Conservation (phyloP, 164 flowering plant genomes). For the Cinnamomum chago region DNA sequence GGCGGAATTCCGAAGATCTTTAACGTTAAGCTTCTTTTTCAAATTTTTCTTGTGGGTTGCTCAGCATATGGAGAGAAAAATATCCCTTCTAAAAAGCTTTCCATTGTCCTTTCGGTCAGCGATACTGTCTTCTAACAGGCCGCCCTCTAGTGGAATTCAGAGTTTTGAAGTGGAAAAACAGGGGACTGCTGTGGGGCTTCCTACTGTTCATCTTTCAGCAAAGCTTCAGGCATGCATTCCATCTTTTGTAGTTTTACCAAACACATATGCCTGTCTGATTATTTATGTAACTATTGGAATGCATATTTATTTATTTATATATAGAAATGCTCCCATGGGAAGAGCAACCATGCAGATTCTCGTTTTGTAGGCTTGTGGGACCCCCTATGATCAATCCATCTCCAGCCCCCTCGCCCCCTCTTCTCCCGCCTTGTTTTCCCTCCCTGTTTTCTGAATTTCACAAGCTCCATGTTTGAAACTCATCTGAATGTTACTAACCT, state of each 20-base stretch:
- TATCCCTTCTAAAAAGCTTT: conserved; percentile 27
- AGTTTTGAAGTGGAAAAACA: conserved; percentile 67
- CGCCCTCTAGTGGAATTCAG: conserved; percentile 59
- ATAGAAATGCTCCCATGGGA: too few relatives aligned
- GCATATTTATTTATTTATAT: too few relatives aligned
- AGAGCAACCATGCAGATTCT: too few relatives aligned
- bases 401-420: too few relatives aligned
- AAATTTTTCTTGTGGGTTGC: conserved; percentile 88
- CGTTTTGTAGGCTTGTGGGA: too few relatives aligned
- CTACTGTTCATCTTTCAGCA: conserved; percentile 89
- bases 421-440: too few relatives aligned
- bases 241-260: not conserved
- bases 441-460: too few relatives aligned
- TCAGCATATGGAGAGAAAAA: conserved; percentile 48
- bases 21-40: conserved; percentile 83
- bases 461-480: too few relatives aligned
- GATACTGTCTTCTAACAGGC: conserved; percentile 43
- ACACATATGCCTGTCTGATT: not conserved
- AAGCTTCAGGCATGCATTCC: conserved; percentile 63
- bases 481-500: too few relatives aligned
- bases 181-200: conserved; percentile 86
- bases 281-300: too few relatives aligned
- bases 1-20: conserved; percentile 94
- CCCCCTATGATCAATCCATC: too few relatives aligned
- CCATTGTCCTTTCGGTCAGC: conserved; percentile 68